These are phyloP conservation scores for Bipolaris zeicola DNA, from an alignment of 2,329 filamentous ascomycete species.

Conservation along the genomic window DNA sequence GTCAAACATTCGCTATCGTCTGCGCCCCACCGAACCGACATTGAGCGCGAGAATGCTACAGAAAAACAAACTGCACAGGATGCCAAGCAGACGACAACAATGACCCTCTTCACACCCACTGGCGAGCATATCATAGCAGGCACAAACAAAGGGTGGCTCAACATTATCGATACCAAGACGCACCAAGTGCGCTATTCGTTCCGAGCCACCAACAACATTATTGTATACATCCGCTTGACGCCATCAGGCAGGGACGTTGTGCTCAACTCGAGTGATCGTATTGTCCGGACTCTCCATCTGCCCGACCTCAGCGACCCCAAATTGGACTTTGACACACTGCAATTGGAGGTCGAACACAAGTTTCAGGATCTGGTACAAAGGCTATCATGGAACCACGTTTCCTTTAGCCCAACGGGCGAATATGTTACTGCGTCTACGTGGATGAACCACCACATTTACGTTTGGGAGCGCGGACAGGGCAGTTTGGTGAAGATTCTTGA, in stretches of 20 bases:
- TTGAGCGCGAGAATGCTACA: slow-evolving; percentile 72
- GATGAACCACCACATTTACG: slow-evolving; percentile 98
- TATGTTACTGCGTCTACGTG: slow-evolving; percentile 96
- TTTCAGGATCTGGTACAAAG: slow-evolving; percentile 98
- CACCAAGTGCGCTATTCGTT: slow-evolving; percentile 86
- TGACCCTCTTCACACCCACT: slow-evolving; percentile 82
- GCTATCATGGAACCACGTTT: slow-evolving; percentile 94
- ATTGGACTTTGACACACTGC: slow-evolving; percentile 82
- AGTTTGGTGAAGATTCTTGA: slow-evolving; percentile 96
- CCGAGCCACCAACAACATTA: slow-evolving; percentile 83
- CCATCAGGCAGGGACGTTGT: slow-evolving; percentile 84
- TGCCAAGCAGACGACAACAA: slow-evolving; percentile 92
- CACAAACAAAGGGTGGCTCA: slow-evolving; percentile 94
- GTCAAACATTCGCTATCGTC: slow-evolving; percentile 81
- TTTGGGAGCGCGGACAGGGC: slow-evolving; percentile 93
- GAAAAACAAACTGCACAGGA: slow-evolving; percentile 92
- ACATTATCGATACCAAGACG: slow-evolving; percentile 85
- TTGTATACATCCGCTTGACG: slow-evolving; percentile 85
- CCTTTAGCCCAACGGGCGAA: slow-evolving; percentile 91
- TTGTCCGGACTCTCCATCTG: slow-evolving; percentile 89
- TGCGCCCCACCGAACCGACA: slow-evolving; percentile 74
- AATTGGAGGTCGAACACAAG: slow-evolving; percentile 92
- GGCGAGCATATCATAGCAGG: slow-evolving; percentile 90
- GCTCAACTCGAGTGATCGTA: slow-evolving; percentile 91
- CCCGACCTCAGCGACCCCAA: slow-evolving; percentile 70